Evolutionary conservation across 371 early-diverging fungal species (phyloP).

Genomic region (Mucor mucedo): DNA sequence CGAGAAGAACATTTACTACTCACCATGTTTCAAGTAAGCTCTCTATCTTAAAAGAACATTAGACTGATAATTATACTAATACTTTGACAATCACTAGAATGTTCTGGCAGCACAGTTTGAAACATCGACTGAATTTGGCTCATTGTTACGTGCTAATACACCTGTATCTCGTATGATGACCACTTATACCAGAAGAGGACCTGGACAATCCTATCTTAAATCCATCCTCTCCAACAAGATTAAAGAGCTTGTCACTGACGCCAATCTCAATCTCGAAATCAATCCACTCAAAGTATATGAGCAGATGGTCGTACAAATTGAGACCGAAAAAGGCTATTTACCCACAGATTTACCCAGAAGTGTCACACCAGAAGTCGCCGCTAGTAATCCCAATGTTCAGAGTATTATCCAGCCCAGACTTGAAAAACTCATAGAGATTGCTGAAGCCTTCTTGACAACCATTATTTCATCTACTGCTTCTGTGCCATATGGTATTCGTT

Average conservation of each 20-base stretch:
- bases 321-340: constrained; percentile 63
- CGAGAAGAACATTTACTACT: constrained; percentile 93
- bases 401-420: constrained; percentile 85
- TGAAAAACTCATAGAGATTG: constrained; percentile 83
- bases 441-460: constrained; percentile 80
- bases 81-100: constrained; percentile 53
- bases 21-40: constrained; percentile 91
- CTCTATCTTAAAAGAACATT: not conserved
- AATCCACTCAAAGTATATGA: constrained; percentile 87
- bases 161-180: constrained; percentile 98
- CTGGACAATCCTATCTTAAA: constrained; percentile 94
- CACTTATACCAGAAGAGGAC: constrained; percentile 92
- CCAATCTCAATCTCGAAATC: constrained; percentile 85
- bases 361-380: constrained; percentile 82
- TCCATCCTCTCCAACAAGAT: constrained; percentile 83
- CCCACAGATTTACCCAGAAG: constrained; percentile 70
- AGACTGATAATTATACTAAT: not conserved
- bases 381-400: constrained; percentile 78
- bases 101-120: constrained; percentile 93
- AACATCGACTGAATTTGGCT: constrained; percentile 85
- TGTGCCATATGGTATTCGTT: constrained; percentile 96
- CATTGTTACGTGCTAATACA: constrained; percentile 91
- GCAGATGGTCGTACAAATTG: constrained; percentile 81
- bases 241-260: constrained; percentile 69
- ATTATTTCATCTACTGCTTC: constrained; percentile 81